A percentile compares a stretch with the other conserved stretches of the same genome.
Evolutionary conservation across 306 rosid species (phyloP).

Genomic region (Aeschynomene evenia): DNA sequence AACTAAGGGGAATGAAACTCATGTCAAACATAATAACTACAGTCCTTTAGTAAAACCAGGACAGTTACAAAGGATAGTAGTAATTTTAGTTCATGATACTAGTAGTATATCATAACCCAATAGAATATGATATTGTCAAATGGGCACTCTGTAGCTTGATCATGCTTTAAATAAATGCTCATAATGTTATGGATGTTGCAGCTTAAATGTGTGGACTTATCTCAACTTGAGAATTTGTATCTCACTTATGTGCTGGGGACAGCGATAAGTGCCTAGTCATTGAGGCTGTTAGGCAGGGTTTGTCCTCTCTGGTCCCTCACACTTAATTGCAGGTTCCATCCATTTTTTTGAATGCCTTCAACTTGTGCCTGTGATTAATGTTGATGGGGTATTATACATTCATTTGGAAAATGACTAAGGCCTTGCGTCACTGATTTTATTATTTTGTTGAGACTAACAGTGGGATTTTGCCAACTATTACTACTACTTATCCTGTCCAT

Average conservation of each 20-base stretch:
- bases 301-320: conserved; percentile 36
- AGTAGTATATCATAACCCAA: neutral
- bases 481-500: neutral
- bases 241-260: conserved; percentile 14
- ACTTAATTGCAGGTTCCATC: conserved; percentile 18
- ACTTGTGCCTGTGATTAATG: conserved; percentile 18
- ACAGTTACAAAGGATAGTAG: neutral
- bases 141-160: neutral
- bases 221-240: conserved; percentile 14
- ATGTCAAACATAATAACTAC: neutral
- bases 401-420: conserved; percentile 21
- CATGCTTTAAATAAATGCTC: neutral
- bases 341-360: conserved; percentile 11
- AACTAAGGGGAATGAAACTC: neutral
- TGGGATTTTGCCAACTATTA: neutral
- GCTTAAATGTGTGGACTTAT: conserved; percentile 12
- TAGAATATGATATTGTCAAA: neutral
- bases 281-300: conserved; percentile 29
- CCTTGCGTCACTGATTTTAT: conserved; percentile 4
- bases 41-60: neutral
- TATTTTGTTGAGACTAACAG: neutral
- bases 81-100: neutral
- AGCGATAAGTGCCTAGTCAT: conserved; percentile 26
- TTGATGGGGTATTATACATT: conserved; percentile 16
- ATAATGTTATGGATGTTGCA: neutral